Evolutionary conservation across 768 basidiomycete species (phyloP).

Genomic region (Lepiota brunneoincarnata): DNA sequence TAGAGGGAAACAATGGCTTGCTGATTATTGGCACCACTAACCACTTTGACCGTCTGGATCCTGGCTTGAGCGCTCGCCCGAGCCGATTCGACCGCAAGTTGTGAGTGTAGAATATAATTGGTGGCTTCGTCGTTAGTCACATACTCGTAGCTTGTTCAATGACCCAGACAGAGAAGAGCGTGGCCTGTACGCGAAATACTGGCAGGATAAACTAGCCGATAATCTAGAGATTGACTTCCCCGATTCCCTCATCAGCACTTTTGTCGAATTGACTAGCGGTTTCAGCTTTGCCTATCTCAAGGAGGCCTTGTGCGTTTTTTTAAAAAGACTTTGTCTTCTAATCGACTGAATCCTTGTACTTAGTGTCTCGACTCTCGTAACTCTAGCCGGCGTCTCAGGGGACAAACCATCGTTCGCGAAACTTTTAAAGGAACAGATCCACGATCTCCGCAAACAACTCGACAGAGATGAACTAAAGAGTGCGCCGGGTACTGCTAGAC

Average conservation of each 20-base stretch:
- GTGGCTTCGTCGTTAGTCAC: not conserved
- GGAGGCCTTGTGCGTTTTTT: slow-evolving; percentile 75
- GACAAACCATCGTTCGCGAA: slow-evolving; percentile 48
- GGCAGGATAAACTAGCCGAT: slow-evolving; percentile 70
- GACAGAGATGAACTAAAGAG: slow-evolving; percentile 33
- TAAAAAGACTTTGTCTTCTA: not conserved
- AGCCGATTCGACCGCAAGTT: slow-evolving; percentile 87
- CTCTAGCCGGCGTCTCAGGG: slow-evolving; percentile 50
- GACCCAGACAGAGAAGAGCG: slow-evolving; percentile 68
- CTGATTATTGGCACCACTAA: slow-evolving; percentile 81
- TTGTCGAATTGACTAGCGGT: slow-evolving; percentile 56
- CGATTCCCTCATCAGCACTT: slow-evolving; percentile 54
- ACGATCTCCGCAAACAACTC: slow-evolving; percentile 61
- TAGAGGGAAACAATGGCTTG: slow-evolving; percentile 77
- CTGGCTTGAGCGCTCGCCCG: slow-evolving; percentile 72
- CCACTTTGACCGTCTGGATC: slow-evolving; percentile 78
- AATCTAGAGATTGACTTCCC: slow-evolving; percentile 69
- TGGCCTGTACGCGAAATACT: slow-evolving; percentile 67
- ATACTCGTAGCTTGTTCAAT: slow-evolving; percentile 56
- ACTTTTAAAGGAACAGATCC: slow-evolving; percentile 57
- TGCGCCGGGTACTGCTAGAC: not conserved
- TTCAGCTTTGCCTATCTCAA: slow-evolving; percentile 91
- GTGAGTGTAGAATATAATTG: slow-evolving; percentile 37
- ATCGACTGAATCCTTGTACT: not conserved
- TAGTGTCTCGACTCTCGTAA: slow-evolving; percentile 75